Evolutionary conservation across 2,329 filamentous ascomycete species (phyloP).

Genomic region (Thielaviopsis populi): DNA sequence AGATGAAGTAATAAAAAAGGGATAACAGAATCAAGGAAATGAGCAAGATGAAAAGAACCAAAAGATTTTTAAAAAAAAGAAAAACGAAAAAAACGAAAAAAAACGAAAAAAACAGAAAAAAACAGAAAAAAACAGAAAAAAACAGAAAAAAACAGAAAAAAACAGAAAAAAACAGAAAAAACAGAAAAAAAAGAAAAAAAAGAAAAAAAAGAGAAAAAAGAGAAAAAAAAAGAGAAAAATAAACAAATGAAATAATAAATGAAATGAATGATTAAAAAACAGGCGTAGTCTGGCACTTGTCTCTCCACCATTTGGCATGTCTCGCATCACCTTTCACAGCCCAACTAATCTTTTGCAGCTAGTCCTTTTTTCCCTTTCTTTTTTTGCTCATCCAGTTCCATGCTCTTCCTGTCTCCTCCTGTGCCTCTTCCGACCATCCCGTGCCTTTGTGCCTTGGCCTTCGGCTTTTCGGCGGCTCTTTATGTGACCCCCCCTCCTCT

Average conservation of each 20-base stretch:
- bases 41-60: too few relatives aligned
- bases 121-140: neutral
- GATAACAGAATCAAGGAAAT: too few relatives aligned
- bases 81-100: too few relatives aligned
- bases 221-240: neutral
- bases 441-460: neutral
- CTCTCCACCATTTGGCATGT: slow-evolving; percentile 1
- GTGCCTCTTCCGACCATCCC: neutral
- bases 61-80: too few relatives aligned
- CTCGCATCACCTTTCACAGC: neutral
- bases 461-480: neutral
- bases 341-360: neutral
- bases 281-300: neutral
- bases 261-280: neutral
- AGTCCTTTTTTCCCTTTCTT: neutral
- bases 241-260: neutral
- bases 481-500: neutral
- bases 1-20: too few relatives aligned
- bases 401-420: too few relatives aligned
- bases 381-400: neutral
- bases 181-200: neutral
- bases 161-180: neutral
- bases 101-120: neutral
- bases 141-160: too few relatives aligned
- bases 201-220: neutral